Base-by-base conservation (phyloP, 2,329 filamentous ascomycete species). In the Fusarium sp. region DNA sequence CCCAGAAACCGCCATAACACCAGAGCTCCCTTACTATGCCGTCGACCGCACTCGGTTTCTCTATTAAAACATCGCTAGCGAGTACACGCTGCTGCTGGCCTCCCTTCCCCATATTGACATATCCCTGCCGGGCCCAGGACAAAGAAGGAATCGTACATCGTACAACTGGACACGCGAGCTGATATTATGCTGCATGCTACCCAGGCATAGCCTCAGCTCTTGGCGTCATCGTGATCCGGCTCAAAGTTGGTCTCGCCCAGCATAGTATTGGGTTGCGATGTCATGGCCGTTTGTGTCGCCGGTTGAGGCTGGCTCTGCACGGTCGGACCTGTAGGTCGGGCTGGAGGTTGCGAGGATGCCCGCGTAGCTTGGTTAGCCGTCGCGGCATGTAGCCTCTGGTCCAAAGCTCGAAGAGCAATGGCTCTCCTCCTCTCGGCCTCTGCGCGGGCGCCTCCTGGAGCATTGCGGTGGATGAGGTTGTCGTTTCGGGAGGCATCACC, bases 381-480 rank as follows among this genome's bases (percentile, higher is more conserved):
- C 4, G 94, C 94, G n/a, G 94, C 92, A 79, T 96, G 93, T 55
- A 99, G 84, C 70, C 96, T 88, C 82, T 98, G 94, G 80, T 99
- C 96, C 58, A 99, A 83, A 4, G 95, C 95, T 78, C 95, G 95
- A 60, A 99, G 86, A 1, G 96, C 96, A 71, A 99, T 83, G 1
- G 95, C 95, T 71, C 96, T 89, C 78, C 96, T 89, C 71, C 96
- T 86, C 84, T 98, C 96, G 1, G 95, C 95, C 81, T 98, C 96
- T 52, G 96, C 95, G 63, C 95, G 90, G 52, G 95, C 93, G 54
- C 90, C 89, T 12, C 91, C 87, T 11, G 88, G 90, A 6, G 85
- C 87, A 23, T 86, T 87, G 41, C 88, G 82, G 70, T 86, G 87
- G 58, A 87, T 77, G 65, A 85, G 83, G 11, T 69, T 75, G 54